phyloP scores from a whole-genome alignment of 805 yeast genomes.

The Yamadazyma insecticola region DNA sequence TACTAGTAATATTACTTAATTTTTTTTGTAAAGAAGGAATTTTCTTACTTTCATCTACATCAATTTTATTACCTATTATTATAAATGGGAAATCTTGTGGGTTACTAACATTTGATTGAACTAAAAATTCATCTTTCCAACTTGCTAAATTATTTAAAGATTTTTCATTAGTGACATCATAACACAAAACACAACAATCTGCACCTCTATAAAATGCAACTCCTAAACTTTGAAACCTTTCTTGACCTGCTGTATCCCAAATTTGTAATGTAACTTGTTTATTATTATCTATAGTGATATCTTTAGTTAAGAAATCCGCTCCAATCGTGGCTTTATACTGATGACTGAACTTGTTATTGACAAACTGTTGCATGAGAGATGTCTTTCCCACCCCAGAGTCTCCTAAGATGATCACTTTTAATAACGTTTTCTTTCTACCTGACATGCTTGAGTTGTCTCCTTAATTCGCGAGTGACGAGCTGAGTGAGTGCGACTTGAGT shows the following conservation, averaged over 20 bases:
- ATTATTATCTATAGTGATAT: slow-evolving; percentile 72
- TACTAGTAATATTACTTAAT: slow-evolving; percentile 41
- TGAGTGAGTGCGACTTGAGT: too few relatives aligned
- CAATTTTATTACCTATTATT: slow-evolving; percentile 91
- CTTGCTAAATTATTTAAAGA: slow-evolving; percentile 83
- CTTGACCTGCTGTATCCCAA: slow-evolving; percentile 99
- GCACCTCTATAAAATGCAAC: slow-evolving; percentile 98
- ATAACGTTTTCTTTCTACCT: slow-evolving; percentile 66
- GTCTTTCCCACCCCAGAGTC: slow-evolving; percentile 99
- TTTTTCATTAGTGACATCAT: slow-evolving; percentile 92
- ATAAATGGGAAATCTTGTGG: slow-evolving; percentile 97
- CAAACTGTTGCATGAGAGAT: slow-evolving; percentile 94
- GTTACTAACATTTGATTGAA: slow-evolving; percentile 88
- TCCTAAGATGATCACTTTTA: slow-evolving; percentile 88
- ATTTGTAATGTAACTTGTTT: slow-evolving; percentile 77
- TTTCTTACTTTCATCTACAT: slow-evolving; percentile 86
- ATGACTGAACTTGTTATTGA: slow-evolving; percentile 87
- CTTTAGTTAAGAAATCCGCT: slow-evolving; percentile 93
- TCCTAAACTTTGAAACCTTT: slow-evolving; percentile 92
- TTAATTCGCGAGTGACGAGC: too few relatives aligned
- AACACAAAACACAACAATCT: slow-evolving; percentile 94
- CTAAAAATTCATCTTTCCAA: slow-evolving; percentile 94
- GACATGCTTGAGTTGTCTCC: slow-evolving; percentile 41
- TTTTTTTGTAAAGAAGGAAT: slow-evolving; percentile 55
- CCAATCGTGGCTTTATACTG: slow-evolving; percentile 98